Conservation (phyloP, 495 filamentous ascomycete genomes). For the Chaetomium tenue region DNA sequence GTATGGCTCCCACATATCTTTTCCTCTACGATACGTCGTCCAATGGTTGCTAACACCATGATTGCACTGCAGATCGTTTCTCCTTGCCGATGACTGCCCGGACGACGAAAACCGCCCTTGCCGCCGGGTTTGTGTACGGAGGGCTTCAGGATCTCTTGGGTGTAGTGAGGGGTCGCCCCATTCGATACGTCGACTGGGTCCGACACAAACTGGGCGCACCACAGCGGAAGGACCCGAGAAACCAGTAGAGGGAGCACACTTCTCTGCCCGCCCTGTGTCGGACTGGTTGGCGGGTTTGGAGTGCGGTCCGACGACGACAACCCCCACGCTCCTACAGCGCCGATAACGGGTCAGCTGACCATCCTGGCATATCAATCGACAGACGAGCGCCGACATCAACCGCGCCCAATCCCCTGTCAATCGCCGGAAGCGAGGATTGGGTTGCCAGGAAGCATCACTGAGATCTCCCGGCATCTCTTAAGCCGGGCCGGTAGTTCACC, state of each 20-base stretch:
- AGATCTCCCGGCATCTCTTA: constrained; percentile 2
- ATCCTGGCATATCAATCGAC: background rate
- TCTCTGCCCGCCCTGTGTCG: background rate
- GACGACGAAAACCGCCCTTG: constrained; percentile 75
- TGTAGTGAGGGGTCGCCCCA: constrained; percentile 61
- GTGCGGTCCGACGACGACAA: background rate
- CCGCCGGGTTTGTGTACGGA: constrained; percentile 76
- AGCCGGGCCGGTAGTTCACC: constrained; percentile 5
- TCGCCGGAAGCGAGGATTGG: background rate
- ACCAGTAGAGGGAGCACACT: constrained; percentile 51
- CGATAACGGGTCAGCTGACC: constrained; percentile 12
- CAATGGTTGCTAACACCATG: constrained; percentile 20
- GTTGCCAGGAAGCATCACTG: background rate
- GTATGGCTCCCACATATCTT: constrained; percentile 49
- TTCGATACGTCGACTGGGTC: constrained; percentile 70
- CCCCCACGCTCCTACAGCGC: background rate
- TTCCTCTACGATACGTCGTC: background rate
- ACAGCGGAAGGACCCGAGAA: constrained; percentile 4
- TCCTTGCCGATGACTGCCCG: constrained; percentile 78
- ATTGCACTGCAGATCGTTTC: constrained; percentile 63
- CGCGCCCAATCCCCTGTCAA: background rate
- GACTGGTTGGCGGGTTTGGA: background rate
- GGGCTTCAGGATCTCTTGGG: constrained; percentile 63
- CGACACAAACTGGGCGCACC: constrained; percentile 32
- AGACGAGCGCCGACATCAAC: constrained; percentile 17